Evolutionary conservation across 2,329 filamentous ascomycete species (phyloP), one percentile per base, ranked within the genome.

Genomic region (Botrytis fragariae): DNA sequence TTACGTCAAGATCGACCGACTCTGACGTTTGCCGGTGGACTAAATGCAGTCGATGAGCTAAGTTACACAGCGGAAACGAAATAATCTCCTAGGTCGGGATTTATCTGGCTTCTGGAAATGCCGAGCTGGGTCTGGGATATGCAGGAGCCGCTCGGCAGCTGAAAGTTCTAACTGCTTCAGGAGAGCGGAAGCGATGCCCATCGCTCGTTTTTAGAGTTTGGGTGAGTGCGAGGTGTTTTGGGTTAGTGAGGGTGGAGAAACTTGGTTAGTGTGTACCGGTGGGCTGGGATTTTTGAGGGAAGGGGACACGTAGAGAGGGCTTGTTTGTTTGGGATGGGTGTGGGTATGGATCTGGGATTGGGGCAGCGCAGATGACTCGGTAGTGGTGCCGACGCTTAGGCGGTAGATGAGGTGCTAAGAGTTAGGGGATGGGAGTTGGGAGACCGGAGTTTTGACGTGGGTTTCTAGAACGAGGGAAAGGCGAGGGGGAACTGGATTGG

Each of bases 61-160:
- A n/a, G 51, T 1, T 8, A 54, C 12, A 16, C 25, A 25, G n/a
- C n/a, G 14, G n/a, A 22, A 45, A 20, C n/a, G 4, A 22, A 32
- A 39, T 61, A 35, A 35, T 3, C 22, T 61, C 22, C 59, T 61
- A 61, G 59, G 0, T n/a, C 59, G 35, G 35, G 14, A 61, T 18
- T 39, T n/a, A 39, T n/a, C 22, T 20, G n/a, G 37, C n/a, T 16
- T 54, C n/a, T 54, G 10, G 29, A 35, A 68, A 39, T 67, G 35
- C 64, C 35, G 45, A 8, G 18, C 32, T 42, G 5, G 25, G 10
- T 22, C 25, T 32, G 64, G 32, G 32, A 63, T 29, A 57, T 57
- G 45, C 48, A 29, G 35, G 42, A 72, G 70, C 61, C 70, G 61
- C 70, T 67, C 70, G 70, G 70, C 61, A 59, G 32, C 48, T 59